phyloP scores from a whole-genome alignment of 805 yeast genomes.

The Candida oleophila region DNA sequence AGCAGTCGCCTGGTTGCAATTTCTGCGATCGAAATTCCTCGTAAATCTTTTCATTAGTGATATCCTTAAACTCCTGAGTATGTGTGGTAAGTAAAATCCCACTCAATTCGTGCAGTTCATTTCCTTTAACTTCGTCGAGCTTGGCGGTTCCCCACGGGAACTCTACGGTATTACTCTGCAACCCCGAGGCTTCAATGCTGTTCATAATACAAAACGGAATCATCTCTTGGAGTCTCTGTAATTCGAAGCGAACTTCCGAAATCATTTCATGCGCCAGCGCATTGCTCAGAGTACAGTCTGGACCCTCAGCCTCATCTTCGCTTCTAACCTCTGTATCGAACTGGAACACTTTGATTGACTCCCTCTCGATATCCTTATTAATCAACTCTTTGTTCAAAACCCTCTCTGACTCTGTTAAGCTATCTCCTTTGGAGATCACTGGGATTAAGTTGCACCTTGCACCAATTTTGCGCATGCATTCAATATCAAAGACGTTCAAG shows the following conservation, averaged over 20 bases:
- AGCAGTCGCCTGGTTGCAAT: neutral
- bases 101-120: conserved; percentile 20
- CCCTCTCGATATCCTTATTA: conserved; percentile 47
- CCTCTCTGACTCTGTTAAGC: conserved; percentile 59
- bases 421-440: conserved; percentile 78
- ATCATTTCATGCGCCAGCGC: neutral
- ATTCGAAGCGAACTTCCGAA: neutral
- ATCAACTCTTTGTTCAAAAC: conserved; percentile 52
- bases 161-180: conserved; percentile 8
- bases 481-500: conserved; percentile 65
- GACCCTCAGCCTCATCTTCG: conserved; percentile 7
- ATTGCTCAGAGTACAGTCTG: conserved; percentile 10
- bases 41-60: conserved; percentile 17
- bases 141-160: conserved; percentile 20
- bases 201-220: conserved; percentile 21
- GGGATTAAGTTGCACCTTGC: conserved; percentile 80
- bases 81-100: conserved; percentile 23
- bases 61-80: conserved; percentile 26
- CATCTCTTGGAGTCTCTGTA: conserved; percentile 11
- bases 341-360: conserved; percentile 46
- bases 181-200: conserved; percentile 7
- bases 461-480: conserved; percentile 67
- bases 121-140: conserved; percentile 14
- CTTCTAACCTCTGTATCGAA: conserved; percentile 17
- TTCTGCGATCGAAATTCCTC: conserved; percentile 17